phyloP scores from a whole-genome alignment of 1,139 yeast species.

The Blastobotrys proliferans region DNA sequence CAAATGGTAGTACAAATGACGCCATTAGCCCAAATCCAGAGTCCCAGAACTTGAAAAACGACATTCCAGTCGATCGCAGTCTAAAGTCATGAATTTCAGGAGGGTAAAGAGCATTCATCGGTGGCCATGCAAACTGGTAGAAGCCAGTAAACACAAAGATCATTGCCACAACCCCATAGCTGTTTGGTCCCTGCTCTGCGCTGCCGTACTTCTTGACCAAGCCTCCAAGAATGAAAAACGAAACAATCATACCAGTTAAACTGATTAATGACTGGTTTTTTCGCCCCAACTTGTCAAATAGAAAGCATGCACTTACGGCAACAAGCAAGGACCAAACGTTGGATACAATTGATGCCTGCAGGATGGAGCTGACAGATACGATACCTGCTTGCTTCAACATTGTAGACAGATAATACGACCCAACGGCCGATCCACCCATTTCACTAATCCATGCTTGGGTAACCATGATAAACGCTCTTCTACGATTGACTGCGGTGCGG shows the following conservation, averaged over 20 bases:
- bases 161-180: slow-evolving; percentile 22
- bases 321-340: slow-evolving; percentile 39
- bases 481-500: slow-evolving; percentile 35
- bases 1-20: slow-evolving; percentile 43
- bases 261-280: slow-evolving; percentile 30
- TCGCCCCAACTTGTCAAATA: slow-evolving; percentile 37
- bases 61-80: slow-evolving; percentile 51
- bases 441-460: slow-evolving; percentile 38
- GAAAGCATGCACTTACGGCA: slow-evolving; percentile 32
- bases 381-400: slow-evolving; percentile 31
- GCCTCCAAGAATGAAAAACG: slow-evolving; percentile 24
- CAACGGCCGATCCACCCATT: slow-evolving; percentile 41
- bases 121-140: slow-evolving; percentile 21
- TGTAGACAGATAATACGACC: slow-evolving; percentile 43
- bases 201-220: slow-evolving; percentile 21
- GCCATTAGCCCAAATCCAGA: slow-evolving; percentile 39
- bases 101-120: slow-evolving; percentile 41
- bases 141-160: slow-evolving; percentile 20
- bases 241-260: slow-evolving; percentile 29
- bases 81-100: slow-evolving; percentile 58
- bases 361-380: slow-evolving; percentile 39
- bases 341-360: slow-evolving; percentile 22
- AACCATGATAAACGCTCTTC: slow-evolving; percentile 35
- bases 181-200: slow-evolving; percentile 18
- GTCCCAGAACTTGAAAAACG: slow-evolving; percentile 51